Evolutionary conservation across 2,329 filamentous ascomycete genomes (phyloP).

Genomic region (Talaromyces sp.): DNA sequence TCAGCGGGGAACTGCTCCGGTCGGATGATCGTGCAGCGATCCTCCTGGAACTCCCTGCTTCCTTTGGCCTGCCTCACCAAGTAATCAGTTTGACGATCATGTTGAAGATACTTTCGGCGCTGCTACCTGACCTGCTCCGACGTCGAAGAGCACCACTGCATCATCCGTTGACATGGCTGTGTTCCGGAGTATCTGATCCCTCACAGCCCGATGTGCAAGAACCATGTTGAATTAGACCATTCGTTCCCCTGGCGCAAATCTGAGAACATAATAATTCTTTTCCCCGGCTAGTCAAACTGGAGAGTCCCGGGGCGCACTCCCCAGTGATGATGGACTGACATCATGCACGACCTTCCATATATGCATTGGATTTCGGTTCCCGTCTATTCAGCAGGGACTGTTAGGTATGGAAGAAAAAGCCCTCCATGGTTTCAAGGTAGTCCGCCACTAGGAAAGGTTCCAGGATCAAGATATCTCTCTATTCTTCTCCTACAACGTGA

Average conservation of each 20-base stretch:
- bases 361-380: background rate
- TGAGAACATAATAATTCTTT: too few relatives aligned
- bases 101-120: background rate
- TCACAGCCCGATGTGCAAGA: conserved; percentile 17
- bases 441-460: background rate
- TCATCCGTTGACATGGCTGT: conserved; percentile 29
- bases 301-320: background rate
- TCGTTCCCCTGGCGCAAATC: background rate
- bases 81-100: conserved; percentile 5
- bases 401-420: too few relatives aligned
- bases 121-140: conserved; percentile 33
- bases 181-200: conserved; percentile 24
- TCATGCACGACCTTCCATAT: conserved; percentile 20
- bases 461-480: background rate
- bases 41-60: conserved; percentile 32
- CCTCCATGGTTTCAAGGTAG: too few relatives aligned
- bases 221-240: conserved; percentile 11
- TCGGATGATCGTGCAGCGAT: conserved; percentile 32
- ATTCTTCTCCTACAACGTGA: background rate
- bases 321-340: conserved; percentile 33
- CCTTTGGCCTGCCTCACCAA: conserved; percentile 31
- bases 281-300: background rate
- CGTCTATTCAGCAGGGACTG: background rate
- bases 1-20: conserved; percentile 34
- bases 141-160: conserved; percentile 33